Evolutionary conservation across 2,329 filamentous ascomycete species (phyloP), one percentile per base, ranked within the genome.

Genomic region (Trichoderma lentiforme): DNA sequence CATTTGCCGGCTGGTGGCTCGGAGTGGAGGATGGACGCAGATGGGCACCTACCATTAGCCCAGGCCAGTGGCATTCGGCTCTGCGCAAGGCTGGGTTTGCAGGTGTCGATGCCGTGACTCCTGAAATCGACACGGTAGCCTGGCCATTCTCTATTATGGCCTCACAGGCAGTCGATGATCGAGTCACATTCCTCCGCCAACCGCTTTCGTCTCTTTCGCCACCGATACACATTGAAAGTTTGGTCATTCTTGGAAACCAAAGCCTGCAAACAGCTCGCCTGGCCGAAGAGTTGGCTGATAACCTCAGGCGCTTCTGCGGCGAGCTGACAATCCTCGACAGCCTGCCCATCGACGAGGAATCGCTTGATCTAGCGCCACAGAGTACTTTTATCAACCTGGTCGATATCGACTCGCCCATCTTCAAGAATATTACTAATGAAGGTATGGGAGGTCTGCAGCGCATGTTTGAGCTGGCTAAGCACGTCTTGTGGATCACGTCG

Each of bases 401-500:
- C 6, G 36, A 39, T 39, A 39, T 39, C 36, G 36, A 39, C 36
- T 39, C 36, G 36, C 36, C 36, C 2, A 39, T 39, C 36, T 39
- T 39, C 14, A 39, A 39, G 3, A 15, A 39, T 8, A 39, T 39
- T 18, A 39, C 36, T 39, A 39, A 15, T 39, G 36, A 39, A 39
- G 36, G 15, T 1, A 39, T 39, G 36, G 36, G 36, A 39, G 36
- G 36, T 7, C 36, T 39, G 36, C 36, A 39, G 6, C 14, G 36
- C 36, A 39, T 39, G 36, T 39, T 39, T 39, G 36, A 39, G 36
- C 36, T 39, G 18, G 60, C 71, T 5, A 72, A 65, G 26, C 56
- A 68, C 70, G 64, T 74, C 36, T 36, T 74, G 3, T 74, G 73
- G 73, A 47, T 74, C 24, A 72, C 73, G 2, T 26, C 39, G 7